A percentile compares a stretch with the other conserved stretches of the same genome.
Evolutionary conservation across 208 protist species (phyloP).

Genomic region (Trypanosoma vivax): DNA sequence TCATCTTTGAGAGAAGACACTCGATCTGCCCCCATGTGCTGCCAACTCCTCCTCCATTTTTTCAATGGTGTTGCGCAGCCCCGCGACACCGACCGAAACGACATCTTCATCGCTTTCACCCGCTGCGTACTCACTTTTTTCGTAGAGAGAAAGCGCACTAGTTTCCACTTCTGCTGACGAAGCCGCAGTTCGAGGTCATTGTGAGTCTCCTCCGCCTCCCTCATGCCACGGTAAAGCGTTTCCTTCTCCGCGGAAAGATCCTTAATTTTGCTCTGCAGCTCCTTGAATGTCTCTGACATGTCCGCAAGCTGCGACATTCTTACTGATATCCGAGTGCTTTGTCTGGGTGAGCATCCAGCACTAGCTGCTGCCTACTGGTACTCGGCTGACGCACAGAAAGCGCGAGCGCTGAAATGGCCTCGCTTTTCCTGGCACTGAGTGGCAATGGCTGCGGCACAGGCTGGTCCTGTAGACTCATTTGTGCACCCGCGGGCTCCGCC

Average conservation of each 20-base stretch:
- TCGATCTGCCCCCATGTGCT: constrained; percentile 29
- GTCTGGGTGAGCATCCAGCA: too few species aligned
- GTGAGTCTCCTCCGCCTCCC: constrained; percentile 57
- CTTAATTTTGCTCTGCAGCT: constrained; percentile 51
- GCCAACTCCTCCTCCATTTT: constrained; percentile 33
- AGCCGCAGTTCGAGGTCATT: constrained; percentile 53
- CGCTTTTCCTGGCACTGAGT: neutral
- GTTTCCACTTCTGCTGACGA: constrained; percentile 64
- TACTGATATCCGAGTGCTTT: neutral
- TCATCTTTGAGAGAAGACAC: constrained; percentile 30
- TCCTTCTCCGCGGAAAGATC: constrained; percentile 56
- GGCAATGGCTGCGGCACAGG: constrained; percentile 4
- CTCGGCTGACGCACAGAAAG: neutral
- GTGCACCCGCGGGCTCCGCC: too few species aligned
- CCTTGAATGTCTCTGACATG: constrained; percentile 26
- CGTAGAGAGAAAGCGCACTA: constrained; percentile 60
- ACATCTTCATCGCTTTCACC: neutral
- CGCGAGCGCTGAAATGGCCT: neutral
- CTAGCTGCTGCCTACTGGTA: neutral
- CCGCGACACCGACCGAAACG: constrained; percentile 54
- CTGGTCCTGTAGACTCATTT: too few species aligned
- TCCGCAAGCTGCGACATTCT: constrained; percentile 14
- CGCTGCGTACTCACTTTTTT: neutral
- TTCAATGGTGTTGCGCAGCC: constrained; percentile 49
- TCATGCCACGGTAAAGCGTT: constrained; percentile 52